Base-by-base conservation (phyloP, 306 rosid genomes). In the Corylus avellana region DNA sequence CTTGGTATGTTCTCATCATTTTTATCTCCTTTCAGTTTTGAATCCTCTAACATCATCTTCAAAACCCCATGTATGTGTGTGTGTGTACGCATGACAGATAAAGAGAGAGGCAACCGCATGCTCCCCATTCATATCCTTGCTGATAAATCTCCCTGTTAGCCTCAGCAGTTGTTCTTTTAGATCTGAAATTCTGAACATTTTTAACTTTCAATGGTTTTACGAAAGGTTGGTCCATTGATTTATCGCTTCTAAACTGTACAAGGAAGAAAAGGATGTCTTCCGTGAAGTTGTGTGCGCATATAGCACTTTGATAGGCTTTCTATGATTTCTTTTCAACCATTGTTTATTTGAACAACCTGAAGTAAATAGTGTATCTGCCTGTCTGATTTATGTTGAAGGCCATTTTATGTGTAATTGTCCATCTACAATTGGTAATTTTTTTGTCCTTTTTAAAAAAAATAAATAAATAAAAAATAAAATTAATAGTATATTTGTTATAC, bases 1-100 rank as follows among this genome's bases (percentile, higher is more conserved):
- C 92, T 92, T 53, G 98, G 98, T 95, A 91, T 74, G 81, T 64
- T 75, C 64, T 54, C 51, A 48, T 79, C 17, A 39, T 58, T 51
- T 76, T 32, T 70, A 13, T 42, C 48, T 72, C 70, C 73, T 85
- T 42, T 51, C 59, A 64, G 9, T 76, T 83, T 62, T 44, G 48
- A 1, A 25, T 63, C 12, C 48, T 39, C 39, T 66, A 46, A 66
- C 56, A 32, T 42, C 46, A 1, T 42, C 46, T 42, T 42, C 46
- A 42, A 42, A 42, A 42, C 46, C 46, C 8, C 8, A 1, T 0
- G 46, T 42, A 6, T 64, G 47, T 64, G 20, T 12, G 1, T 29
- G 32, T 29, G 32, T 29, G 32, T 5, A 3, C 1, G 1, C 3
- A 4, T 2, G 25, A 7, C 4, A n/a, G 61, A 5, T 2, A n/a